These are phyloP conservation scores for Beta vulgaris DNA, from an alignment of 148 eudicot genomes.

Conservation along the genomic window DNA sequence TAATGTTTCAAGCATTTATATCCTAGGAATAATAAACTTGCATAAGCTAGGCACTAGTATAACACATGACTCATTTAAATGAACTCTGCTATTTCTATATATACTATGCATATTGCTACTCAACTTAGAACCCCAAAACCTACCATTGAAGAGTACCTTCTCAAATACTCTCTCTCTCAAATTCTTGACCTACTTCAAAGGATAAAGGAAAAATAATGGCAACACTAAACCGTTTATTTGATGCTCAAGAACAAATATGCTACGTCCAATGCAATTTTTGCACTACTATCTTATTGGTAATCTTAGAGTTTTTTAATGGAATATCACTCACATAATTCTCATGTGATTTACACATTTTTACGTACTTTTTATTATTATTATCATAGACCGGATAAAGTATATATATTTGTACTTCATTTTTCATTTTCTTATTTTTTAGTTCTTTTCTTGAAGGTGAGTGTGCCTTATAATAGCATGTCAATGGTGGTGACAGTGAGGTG, in stretches of 20 bases:
- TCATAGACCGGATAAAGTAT: too few species aligned
- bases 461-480: conserved; percentile 68
- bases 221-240: conserved; percentile 28
- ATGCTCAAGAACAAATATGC: conserved; percentile 74
- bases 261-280: conserved; percentile 84
- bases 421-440: background rate
- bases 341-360: background rate
- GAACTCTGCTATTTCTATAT: conserved; percentile 2
- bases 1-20: background rate
- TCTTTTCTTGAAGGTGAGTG: conserved; percentile 60
- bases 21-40: background rate
- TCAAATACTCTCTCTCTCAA: background rate
- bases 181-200: background rate
- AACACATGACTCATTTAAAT: conserved; percentile 12
- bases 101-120: conserved; percentile 5
- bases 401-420: background rate
- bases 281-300: conserved; percentile 80
- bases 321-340: too few species aligned
- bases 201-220: background rate
- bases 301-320: too few species aligned
- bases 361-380: too few species aligned
- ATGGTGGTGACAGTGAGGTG: conserved; percentile 85
- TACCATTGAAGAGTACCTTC: background rate
- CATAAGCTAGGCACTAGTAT: background rate
- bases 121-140: conserved; percentile 20